Conservation (phyloP, 768 basidiomycete genomes). For the Pisolithus tinctorius region DNA sequence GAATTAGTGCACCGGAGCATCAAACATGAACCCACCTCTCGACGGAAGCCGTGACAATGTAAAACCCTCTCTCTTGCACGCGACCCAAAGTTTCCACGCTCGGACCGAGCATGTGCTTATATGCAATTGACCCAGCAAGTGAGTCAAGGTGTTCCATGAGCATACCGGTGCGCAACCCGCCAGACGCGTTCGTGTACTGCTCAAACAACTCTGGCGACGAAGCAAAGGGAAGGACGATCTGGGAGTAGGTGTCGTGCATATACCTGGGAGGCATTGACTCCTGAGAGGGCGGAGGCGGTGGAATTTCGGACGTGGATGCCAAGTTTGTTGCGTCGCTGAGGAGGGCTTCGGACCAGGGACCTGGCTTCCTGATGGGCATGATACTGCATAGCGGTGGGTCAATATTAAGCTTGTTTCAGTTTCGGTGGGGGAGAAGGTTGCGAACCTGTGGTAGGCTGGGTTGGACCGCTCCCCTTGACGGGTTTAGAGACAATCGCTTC, state of each 20-base stretch:
- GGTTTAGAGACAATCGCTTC: neutral
- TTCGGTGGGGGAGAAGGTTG: neutral
- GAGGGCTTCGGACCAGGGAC: slow-evolving; percentile 55
- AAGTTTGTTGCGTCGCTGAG: slow-evolving; percentile 28
- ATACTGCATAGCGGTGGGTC: slow-evolving; percentile 29
- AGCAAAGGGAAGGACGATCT: slow-evolving; percentile 57
- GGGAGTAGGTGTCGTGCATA: slow-evolving; percentile 71
- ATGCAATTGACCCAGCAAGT: slow-evolving; percentile 74
- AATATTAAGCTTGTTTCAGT: slow-evolving; percentile 3
- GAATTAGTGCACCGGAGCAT: neutral
- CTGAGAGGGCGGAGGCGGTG: slow-evolving; percentile 7
- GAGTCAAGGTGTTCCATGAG: slow-evolving; percentile 80
- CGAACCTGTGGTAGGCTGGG: slow-evolving; percentile 46
- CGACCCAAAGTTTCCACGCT: slow-evolving; percentile 46
- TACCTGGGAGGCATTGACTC: slow-evolving; percentile 37
- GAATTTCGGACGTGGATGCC: slow-evolving; percentile 8
- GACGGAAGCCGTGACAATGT: slow-evolving; percentile 79
- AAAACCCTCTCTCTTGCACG: slow-evolving; percentile 61
- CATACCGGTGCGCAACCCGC: slow-evolving; percentile 68
- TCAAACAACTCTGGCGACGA: slow-evolving; percentile 54
- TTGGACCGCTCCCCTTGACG: slow-evolving; percentile 39
- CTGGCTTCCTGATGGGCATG: slow-evolving; percentile 48
- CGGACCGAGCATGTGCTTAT: slow-evolving; percentile 74
- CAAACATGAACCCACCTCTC: slow-evolving; percentile 45
- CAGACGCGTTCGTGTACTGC: slow-evolving; percentile 63